Base-by-base conservation (phyloP, 2,329 filamentous ascomycete genomes). In the Salinomyces thailandicus region DNA sequence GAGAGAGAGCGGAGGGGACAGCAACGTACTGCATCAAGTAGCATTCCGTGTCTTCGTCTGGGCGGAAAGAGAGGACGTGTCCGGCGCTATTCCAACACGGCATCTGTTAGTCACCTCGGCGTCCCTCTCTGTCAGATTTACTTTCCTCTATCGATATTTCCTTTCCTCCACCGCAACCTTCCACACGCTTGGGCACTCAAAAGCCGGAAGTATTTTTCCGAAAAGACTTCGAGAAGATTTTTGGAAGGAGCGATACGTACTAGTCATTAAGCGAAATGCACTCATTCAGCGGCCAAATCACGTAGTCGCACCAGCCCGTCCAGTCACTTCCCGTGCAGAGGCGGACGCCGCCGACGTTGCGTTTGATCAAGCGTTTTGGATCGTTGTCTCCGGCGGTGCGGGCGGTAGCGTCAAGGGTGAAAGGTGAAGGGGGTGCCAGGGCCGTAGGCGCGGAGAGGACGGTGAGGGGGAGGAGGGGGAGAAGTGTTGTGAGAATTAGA, bases 11-110 rank as follows among this genome's bases (percentile, higher is more conserved):
- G n/a, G n/a, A n/a, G n/a, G n/a, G n/a, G n/a, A n/a, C n/a, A n/a
- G n/a, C n/a, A n/a, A 48, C 47, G 32, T 32, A 52, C 50, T 55
- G 51, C 45, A 52, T 53, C n/a, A 55, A 31, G 14, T 48, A 45
- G 39, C 53, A 54, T 36, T 53, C 48, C 12, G 42, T 51, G 8
- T 43, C 46, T 8, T 35, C 33, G 15, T 47, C 44, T 8, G 51
- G 50, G 5, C 39, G 41, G 33, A 55, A 50, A 16, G 42, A 45
- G 9, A 41, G 19, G 13, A 43, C 45, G 16, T 44, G 35, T 6
- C 51, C 48, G 6, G 49, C 45, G 38, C 47, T 51, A 31, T n/a
- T 9, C 9, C 9, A 4, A 26, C 9, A 26, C 22, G 22, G n/a
- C n/a, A n/a, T n/a, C n/a, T n/a, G n/a, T n/a, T n/a, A n/a, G n/a